These are phyloP conservation scores for Diaporthe helianthi DNA, from an alignment of 2,329 filamentous ascomycete genomes.

Conservation along the genomic window DNA sequence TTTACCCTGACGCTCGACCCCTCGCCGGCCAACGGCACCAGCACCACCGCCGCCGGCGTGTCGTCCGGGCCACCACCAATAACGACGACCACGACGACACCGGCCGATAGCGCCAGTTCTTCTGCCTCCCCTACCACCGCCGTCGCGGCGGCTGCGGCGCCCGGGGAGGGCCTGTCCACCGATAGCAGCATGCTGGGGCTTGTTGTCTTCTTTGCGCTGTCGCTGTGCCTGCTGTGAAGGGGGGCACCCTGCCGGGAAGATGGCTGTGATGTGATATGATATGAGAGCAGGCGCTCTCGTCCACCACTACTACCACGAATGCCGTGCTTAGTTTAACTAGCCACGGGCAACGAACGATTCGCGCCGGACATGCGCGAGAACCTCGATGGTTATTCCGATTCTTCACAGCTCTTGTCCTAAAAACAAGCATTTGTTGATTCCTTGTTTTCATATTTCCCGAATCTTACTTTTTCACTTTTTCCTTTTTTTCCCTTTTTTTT, in stretches of 20 bases:
- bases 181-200: constrained; percentile 35
- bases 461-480: not conserved
- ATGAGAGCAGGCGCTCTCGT: not conserved
- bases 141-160: not conserved
- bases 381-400: not conserved
- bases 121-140: not conserved
- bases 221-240: constrained; percentile 31
- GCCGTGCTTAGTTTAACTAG: too few species aligned
- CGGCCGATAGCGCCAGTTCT: too few species aligned
- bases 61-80: not conserved
- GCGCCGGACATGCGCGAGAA: not conserved
- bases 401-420: not conserved
- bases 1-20: not conserved
- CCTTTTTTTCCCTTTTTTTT: not conserved
- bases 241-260: not conserved
- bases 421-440: not conserved
- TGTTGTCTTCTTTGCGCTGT: constrained; percentile 34
- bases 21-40: not conserved
- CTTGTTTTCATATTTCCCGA: too few species aligned
- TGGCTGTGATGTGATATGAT: too few species aligned
- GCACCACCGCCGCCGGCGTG: not conserved
- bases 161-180: constrained; percentile 28
- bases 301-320: not conserved
- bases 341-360: not conserved
- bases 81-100: not conserved